These are phyloP conservation scores for Lomentospora prolificans DNA, from an alignment of 2,329 filamentous ascomycete species.

Conservation along the genomic window DNA sequence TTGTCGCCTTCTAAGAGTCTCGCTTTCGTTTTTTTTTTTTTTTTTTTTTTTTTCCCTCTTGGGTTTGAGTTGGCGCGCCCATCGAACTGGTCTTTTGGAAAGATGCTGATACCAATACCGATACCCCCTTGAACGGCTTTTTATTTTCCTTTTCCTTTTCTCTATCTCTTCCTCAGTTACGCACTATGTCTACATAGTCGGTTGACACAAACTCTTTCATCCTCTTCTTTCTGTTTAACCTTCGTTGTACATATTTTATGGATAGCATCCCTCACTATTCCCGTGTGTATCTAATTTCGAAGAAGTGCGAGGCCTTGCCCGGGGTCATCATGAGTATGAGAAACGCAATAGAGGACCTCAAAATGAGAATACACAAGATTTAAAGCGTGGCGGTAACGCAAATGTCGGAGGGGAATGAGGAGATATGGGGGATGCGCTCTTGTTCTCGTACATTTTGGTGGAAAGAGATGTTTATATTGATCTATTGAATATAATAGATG, in stretches of 20 bases:
- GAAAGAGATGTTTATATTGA: neutral
- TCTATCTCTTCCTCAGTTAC: neutral
- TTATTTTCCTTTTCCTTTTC: neutral
- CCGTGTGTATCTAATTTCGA: no score
- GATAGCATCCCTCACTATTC: no score
- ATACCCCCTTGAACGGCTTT: neutral
- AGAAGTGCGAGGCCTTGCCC: no score
- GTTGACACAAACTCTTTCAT: no score
- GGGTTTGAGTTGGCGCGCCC: neutral
- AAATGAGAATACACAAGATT: neutral
- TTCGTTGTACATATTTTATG: no score
- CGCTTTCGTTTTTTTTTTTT: conserved; percentile 11
- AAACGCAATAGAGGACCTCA: neutral
- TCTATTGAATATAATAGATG: neutral
- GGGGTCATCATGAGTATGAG: no score
- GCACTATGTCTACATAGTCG: no score
- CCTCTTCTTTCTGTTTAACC: no score
- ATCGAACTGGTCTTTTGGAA: neutral
- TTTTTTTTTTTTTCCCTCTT: conserved; percentile 12
- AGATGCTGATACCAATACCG: neutral
- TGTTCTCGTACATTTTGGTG: neutral
- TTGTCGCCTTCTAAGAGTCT: neutral
- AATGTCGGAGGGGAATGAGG: neutral
- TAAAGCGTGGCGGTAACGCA: neutral
- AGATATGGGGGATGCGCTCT: neutral